Base-by-base conservation (phyloP, 176 grass and related monocot genomes). In the Ensete ventricosum region DNA sequence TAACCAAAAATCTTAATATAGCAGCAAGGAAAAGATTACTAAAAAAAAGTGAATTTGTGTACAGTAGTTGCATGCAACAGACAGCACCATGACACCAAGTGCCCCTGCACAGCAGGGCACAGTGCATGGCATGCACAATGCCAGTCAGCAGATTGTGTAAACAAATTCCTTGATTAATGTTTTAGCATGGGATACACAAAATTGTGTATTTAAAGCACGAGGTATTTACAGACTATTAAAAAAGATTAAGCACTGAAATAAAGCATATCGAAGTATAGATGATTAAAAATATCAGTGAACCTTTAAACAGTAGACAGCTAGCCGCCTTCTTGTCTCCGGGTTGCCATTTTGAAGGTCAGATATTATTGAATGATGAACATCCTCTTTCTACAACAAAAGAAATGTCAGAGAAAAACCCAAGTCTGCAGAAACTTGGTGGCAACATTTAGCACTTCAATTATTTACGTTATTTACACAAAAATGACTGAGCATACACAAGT, bases 361-460 rank as follows among this genome's bases (percentile, higher is more conserved):
- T 93, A 93, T 98, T 80, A 98, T 98, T 69, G 94, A 98, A 89
- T 98, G 94, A 74, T 98, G 94, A 73, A 93, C 94, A 78, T 98
- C 94, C 76, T 98, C 94, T 93, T 93, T 98, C 94, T 98, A 82
- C 55, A 74, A 17, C 9, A 51, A 70, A 20, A 10, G 2, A 50
- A 1, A n/a, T 11, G 9, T 9, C 3, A 51, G 16, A 10, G 67
- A 20, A 9, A 52, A 69, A 50, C 20, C 25, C 13, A 1, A 70
- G 48, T 50, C 14, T 20, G 14, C 16, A 70, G 9, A 51, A 25
- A 59, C 16, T 19, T 59, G 16, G 20, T 19, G 55, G 14, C 55
- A 59, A 59, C 55, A 59, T 59, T 19, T n/a, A 59, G 14, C 16
- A 59, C 55, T 59, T 59, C 12, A 16, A 59, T n/a, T 59, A 57